Evolutionary conservation across 2,329 filamentous ascomycete genomes (phyloP), one percentile per base, ranked within the genome.

Genomic region (Pseudomassariella vexata): DNA sequence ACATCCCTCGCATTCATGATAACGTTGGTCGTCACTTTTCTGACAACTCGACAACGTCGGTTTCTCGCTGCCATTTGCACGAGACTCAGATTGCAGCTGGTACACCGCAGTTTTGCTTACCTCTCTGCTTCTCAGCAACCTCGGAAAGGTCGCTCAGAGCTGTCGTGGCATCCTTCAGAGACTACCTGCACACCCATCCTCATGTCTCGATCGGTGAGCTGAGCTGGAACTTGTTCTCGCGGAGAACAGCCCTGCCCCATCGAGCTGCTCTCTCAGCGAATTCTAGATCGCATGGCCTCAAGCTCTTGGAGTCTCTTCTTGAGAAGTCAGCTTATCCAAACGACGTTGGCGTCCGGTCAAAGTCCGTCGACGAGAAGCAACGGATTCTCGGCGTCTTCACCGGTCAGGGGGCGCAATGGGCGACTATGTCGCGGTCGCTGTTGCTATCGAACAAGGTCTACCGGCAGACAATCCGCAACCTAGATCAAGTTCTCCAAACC

Each of bases 121-220:
- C 62, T 3, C 33, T 65, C 17, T 30, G 62, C 2, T 31, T 66
- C 12, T 63, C 62, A 0, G 62, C 62, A 4, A 48, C 51, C 8
- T 60, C 59, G 1, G 47, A 52, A 10, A 50, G 48, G 11, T 57
- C 63, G 0, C 37, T 65, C 9, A 34, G 41, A 12, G 46, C 44
- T 9, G 37, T 57, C 0, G 40, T 49, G 12, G 29, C 32, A 2
- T 33, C 37, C 1, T 60, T 57, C 23, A 41, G 40, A 15, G 40
- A 47, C n/a, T 56, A 56, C 29, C 38, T 66, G 3, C 16, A 17
- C 2, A n/a, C 38, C 3, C 26, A 46, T n/a, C 23, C 36, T 0
- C 3, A 22, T 1, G 7, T 43, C 7, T 19, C 32, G 9, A 8
- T 45, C 14, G 35, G 42, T 3, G 31, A 55, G 14, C 16, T 64